Percentiles rank a stretch among this genome's conserved stretches.
Conservation (phyloP, 371 early-diverging fungal genomes). For the Mucor plumbeus region DNA sequence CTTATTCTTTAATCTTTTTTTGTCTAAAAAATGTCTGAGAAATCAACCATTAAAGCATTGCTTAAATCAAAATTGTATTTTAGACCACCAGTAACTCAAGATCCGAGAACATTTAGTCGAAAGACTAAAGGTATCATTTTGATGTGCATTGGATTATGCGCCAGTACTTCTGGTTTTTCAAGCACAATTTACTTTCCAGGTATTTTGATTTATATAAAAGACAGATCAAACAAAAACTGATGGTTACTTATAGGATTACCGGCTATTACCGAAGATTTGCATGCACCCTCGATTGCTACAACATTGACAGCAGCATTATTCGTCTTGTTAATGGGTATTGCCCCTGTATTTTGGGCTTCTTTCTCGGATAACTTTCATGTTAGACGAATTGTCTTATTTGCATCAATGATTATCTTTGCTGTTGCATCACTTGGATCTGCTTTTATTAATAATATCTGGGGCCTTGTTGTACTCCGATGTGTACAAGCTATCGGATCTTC, state of each 20-base stretch:
- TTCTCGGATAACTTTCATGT: slow-evolving; percentile 64
- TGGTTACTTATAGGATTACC: slow-evolving; percentile 43
- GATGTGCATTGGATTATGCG: slow-evolving; percentile 13
- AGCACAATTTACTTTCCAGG: slow-evolving; percentile 41
- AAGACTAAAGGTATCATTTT: slow-evolving; percentile 15
- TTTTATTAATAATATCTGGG: slow-evolving; percentile 59
- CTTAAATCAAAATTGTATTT: slow-evolving; percentile 11
- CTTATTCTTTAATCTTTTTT: neutral
- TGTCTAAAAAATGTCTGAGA: slow-evolving; percentile 5
- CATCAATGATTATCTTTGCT: slow-evolving; percentile 62
- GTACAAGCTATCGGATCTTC: slow-evolving; percentile 75
- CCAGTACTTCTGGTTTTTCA: slow-evolving; percentile 29
- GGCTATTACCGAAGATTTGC: slow-evolving; percentile 49
- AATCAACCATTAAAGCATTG: slow-evolving; percentile 7
- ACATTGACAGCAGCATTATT: slow-evolving; percentile 63
- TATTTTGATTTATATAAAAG: neutral
- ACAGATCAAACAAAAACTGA: neutral
- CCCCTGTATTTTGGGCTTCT: slow-evolving; percentile 70
- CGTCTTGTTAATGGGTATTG: slow-evolving; percentile 61
- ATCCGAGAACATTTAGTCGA: slow-evolving; percentile 17
- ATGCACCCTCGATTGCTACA: slow-evolving; percentile 53
- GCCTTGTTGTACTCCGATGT: slow-evolving; percentile 69
- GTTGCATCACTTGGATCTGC: slow-evolving; percentile 73
- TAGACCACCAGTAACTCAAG: slow-evolving; percentile 23
- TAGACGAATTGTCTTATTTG: slow-evolving; percentile 64